Conservation (phyloP, 768 basidiomycete species). For the Botryobasidium botryosum region DNA sequence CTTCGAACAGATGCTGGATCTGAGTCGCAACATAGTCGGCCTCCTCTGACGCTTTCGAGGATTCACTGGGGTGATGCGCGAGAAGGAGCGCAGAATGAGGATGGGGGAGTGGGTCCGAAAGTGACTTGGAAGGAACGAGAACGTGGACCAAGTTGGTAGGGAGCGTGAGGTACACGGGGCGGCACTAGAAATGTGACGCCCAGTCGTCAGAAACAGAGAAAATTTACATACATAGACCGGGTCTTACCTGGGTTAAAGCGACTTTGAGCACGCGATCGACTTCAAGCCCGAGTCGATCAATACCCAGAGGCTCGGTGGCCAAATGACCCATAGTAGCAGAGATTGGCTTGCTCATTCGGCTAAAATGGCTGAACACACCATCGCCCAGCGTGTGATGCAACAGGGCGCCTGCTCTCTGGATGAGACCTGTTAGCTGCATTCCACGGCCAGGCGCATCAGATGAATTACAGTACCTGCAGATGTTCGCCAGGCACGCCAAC, state of each 20-base stretch:
- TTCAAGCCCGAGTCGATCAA: constrained; percentile 38
- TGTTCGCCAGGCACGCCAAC: constrained; percentile 65
- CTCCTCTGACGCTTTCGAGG: constrained; percentile 15
- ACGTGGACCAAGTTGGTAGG: constrained; percentile 67
- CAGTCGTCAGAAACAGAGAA: neutral
- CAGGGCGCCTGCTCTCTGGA: too few species aligned
- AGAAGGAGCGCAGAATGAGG: neutral
- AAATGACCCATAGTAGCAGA: neutral
- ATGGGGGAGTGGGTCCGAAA: constrained; percentile 35
- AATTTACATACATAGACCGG: neutral
- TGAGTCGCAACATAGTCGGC: constrained; percentile 5
- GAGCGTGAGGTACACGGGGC: constrained; percentile 75
- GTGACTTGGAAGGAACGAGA: constrained; percentile 45
- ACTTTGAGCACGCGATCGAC: constrained; percentile 67
- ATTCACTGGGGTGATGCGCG: constrained; percentile 12
- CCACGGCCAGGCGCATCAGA: constrained; percentile 42
- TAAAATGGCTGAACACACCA: constrained; percentile 20
- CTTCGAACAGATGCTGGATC: constrained; percentile 15
- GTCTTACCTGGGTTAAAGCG: constrained; percentile 40
- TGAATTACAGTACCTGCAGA: constrained; percentile 36
- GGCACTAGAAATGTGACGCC: constrained; percentile 30
- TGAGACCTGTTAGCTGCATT: constrained; percentile 23
- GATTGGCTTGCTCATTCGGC: too few species aligned
- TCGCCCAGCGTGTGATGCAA: neutral
- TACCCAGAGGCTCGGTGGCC: constrained; percentile 30